These are phyloP conservation scores for Diutina neorugosa DNA, from an alignment of 1,139 yeast species.

Conservation along the genomic window DNA sequence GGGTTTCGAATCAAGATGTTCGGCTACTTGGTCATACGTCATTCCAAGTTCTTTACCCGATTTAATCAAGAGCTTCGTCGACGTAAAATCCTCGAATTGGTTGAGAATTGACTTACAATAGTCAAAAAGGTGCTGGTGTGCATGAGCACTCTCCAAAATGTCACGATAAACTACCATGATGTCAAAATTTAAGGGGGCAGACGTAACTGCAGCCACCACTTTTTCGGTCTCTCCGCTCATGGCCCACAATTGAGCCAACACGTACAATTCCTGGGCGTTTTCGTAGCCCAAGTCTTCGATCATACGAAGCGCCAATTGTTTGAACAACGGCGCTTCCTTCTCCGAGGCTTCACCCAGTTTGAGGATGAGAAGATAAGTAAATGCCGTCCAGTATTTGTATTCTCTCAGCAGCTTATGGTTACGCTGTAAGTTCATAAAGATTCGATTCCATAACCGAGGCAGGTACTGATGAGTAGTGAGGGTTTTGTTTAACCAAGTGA, in stretches of 20 bases:
- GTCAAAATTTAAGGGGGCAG: background rate
- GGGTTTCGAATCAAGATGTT: slow-evolving; percentile 14
- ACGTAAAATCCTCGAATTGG: slow-evolving; percentile 45
- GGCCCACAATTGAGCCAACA: slow-evolving; percentile 13
- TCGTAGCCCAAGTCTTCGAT: slow-evolving; percentile 18
- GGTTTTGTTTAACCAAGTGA: slow-evolving; percentile 37
- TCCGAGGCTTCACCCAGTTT: slow-evolving; percentile 10
- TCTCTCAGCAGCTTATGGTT: slow-evolving; percentile 16
- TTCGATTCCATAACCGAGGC: background rate
- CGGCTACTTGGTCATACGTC: slow-evolving; percentile 15
- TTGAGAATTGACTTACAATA: background rate
- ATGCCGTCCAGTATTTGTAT: slow-evolving; percentile 37
- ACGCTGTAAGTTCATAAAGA: slow-evolving; percentile 24
- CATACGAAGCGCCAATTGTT: slow-evolving; percentile 44
- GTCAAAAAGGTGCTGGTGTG: background rate
- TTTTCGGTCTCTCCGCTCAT: background rate
- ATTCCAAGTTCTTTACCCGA: slow-evolving; percentile 25
- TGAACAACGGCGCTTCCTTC: slow-evolving; percentile 34
- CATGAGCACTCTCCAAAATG: background rate
- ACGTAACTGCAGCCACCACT: background rate
- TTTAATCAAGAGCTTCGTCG: slow-evolving; percentile 42
- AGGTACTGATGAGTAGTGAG: slow-evolving; percentile 11
- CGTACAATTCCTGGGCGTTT: slow-evolving; percentile 47
- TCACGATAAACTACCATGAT: background rate
- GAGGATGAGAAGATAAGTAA: slow-evolving; percentile 16